Evolutionary conservation across 768 basidiomycete species (phyloP), one percentile per base, ranked within the genome.

Genomic region (Tulasnella sp.): DNA sequence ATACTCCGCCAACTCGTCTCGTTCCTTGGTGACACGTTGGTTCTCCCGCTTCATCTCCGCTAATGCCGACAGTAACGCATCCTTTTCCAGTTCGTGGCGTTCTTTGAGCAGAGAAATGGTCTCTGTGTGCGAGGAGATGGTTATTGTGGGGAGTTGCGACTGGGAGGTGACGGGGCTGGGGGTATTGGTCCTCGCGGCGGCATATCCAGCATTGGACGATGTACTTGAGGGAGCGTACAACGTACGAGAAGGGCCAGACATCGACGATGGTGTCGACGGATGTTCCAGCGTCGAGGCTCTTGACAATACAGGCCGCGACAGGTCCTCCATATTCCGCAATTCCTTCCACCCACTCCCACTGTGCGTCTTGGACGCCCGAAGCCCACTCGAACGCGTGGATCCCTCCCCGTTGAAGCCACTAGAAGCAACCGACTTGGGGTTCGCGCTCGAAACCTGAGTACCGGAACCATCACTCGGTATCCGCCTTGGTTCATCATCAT

Each of bases 81-180:
- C 60, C 25, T 43, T 61, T 41, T 61, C 60, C 2, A 61, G 23
- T 32, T 61, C 60, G 36, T 60, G 59, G 8, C 60, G 58, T 17
- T 61, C 60, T 23, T 53, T 45, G 23, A 60, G 40, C 40, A 45
- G 29, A 42, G 21, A 21, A 11, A 59, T 35, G 6, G 48, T 59
- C 6, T 60, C 54, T 11, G 55, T 39, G 15, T 58, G 27, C n/a
- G 31, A 21, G 7, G 35, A 46, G n/a, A 46, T 45, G 12, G 55
- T 43, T 17, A 40, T 52, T 15, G 32, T 52, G n/a, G 50, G 37
- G 11, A 40, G 37, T 12, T 52, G 23, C 17, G 32, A 27, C 9
- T 5, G 14, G 7, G 27, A 23, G 19, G 29, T 27, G 35, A 36
- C 32, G 8, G 50, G 32, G 12, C 32, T 52, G 15, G 50, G 32